Evolutionary conservation across 306 rosid genomes (phyloP).

Genomic region (Sophora flavescens): DNA sequence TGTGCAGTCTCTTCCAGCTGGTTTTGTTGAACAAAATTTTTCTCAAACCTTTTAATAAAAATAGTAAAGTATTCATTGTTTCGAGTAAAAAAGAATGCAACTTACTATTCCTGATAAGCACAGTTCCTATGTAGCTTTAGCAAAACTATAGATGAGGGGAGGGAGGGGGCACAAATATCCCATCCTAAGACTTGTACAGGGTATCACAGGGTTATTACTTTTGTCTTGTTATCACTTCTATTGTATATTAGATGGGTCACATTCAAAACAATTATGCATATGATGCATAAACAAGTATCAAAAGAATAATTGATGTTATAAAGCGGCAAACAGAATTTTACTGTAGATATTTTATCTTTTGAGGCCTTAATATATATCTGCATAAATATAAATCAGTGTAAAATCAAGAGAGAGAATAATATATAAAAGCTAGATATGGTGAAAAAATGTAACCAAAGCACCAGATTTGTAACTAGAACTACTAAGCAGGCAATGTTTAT

Average conservation of each 20-base stretch:
- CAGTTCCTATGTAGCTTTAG: neutral
- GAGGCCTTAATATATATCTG: slow-evolving; percentile 2
- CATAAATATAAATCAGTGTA: slow-evolving; percentile 16
- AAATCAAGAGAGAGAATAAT: slow-evolving; percentile 15
- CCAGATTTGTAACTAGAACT: neutral
- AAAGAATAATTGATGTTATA: neutral
- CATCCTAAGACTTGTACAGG: neutral
- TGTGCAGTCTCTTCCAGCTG: slow-evolving; percentile 18
- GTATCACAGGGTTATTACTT: neutral
- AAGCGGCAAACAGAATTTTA: slow-evolving; percentile 5
- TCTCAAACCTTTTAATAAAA: neutral
- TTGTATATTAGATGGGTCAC: slow-evolving; percentile 11
- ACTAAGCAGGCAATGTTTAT: slow-evolving; percentile 5
- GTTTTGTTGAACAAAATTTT: neutral
- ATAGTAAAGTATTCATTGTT: neutral
- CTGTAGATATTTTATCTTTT: slow-evolving; percentile 10
- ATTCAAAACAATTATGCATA: neutral
- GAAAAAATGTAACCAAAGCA: slow-evolving; percentile 2
- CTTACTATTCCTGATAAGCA: slow-evolving; percentile 14
- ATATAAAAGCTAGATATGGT: slow-evolving; percentile 20
- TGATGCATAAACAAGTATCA: slow-evolving; percentile 20
- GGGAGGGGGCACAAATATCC: neutral
- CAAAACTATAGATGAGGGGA: neutral
- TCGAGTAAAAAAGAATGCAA: neutral
- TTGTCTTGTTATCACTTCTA: slow-evolving; percentile 11